These are phyloP conservation scores for Yarrowia phangngaensis DNA, from an alignment of 805 yeast genomes.

Conservation along the genomic window DNA sequence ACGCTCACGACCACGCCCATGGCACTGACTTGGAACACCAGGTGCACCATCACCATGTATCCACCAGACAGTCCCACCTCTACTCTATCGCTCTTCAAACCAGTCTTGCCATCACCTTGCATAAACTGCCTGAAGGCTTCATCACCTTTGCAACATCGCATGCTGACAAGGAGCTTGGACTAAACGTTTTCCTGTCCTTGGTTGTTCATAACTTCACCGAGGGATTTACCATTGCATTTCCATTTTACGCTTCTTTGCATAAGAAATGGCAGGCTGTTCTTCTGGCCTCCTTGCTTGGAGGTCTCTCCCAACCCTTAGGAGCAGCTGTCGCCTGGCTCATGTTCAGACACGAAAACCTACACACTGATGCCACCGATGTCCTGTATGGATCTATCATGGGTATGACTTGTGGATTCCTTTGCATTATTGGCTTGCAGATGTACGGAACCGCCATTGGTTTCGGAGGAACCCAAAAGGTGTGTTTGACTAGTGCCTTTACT, in stretches of 20 bases:
- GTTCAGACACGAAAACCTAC: conserved; percentile 40
- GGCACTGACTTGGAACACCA: conserved; percentile 39
- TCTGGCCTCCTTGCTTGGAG: conserved; percentile 69
- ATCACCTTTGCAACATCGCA: conserved; percentile 74
- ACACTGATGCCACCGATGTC: conserved; percentile 38
- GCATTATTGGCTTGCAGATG: conserved; percentile 81
- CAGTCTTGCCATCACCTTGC: conserved; percentile 77
- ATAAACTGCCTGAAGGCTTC: conserved; percentile 94
- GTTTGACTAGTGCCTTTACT: conserved; percentile 54
- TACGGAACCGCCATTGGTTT: conserved; percentile 75
- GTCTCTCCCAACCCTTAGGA: conserved; percentile 84
- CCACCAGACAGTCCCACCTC: conserved; percentile 72
- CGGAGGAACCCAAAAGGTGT: conserved; percentile 64
- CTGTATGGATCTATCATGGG: conserved; percentile 64
- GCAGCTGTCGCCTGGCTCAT: conserved; percentile 66
- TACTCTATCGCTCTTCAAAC: conserved; percentile 88
- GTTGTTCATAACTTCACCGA: conserved; percentile 89
- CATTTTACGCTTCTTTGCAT: conserved; percentile 72
- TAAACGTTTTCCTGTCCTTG: conserved; percentile 77
- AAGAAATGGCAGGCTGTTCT: conserved; percentile 58
- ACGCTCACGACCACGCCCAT: conserved; percentile 30
- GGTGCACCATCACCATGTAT: conserved; percentile 71
- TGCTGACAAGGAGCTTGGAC: conserved; percentile 65
- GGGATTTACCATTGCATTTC: conserved; percentile 91
- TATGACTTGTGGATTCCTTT: conserved; percentile 76